Evolutionary conservation across 2,329 filamentous ascomycete species (phyloP).

Genomic region (Herpotrichia juniperi): DNA sequence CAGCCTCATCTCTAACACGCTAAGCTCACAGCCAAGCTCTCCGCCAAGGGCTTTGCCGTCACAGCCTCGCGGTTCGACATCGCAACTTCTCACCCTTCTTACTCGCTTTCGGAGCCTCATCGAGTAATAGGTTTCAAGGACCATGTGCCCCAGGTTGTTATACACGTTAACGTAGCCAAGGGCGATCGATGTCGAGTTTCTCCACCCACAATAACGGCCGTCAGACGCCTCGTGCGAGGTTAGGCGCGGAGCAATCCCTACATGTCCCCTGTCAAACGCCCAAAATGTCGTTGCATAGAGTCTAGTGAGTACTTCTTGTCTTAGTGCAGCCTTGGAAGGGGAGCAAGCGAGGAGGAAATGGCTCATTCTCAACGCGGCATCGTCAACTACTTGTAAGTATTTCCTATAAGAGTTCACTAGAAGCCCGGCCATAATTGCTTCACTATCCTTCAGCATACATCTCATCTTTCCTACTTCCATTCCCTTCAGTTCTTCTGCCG

Average conservation of each 20-base stretch:
- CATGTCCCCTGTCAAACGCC: neutral
- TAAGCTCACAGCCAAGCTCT: neutral
- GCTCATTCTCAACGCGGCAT: neutral
- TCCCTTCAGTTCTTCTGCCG: slow-evolving; percentile 18
- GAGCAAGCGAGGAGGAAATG: neutral
- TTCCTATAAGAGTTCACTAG: slow-evolving; percentile 1
- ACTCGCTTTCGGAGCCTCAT: slow-evolving; percentile 1
- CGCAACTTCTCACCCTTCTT: neutral
- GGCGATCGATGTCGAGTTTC: slow-evolving; percentile 3
- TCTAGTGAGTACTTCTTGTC: slow-evolving; percentile 6
- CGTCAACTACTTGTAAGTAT: neutral
- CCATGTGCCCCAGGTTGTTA: slow-evolving; percentile 4
- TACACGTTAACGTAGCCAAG: slow-evolving; percentile 11
- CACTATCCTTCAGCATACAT: slow-evolving; percentile 3
- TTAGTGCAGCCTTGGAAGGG: slow-evolving; percentile 2
- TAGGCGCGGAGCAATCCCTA: neutral
- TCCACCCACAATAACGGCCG: neutral
- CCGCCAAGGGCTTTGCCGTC: slow-evolving; percentile 1
- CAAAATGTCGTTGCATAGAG: slow-evolving; percentile 2
- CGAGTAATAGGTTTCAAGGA: slow-evolving; percentile 5
- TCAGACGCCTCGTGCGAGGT: neutral
- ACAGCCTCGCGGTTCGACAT: neutral
- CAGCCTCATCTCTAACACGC: neutral
- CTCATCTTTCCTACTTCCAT: neutral
- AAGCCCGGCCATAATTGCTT: neutral